Base-by-base conservation (phyloP, 805 yeast species). In the Saccharomycopsis sp. region DNA sequence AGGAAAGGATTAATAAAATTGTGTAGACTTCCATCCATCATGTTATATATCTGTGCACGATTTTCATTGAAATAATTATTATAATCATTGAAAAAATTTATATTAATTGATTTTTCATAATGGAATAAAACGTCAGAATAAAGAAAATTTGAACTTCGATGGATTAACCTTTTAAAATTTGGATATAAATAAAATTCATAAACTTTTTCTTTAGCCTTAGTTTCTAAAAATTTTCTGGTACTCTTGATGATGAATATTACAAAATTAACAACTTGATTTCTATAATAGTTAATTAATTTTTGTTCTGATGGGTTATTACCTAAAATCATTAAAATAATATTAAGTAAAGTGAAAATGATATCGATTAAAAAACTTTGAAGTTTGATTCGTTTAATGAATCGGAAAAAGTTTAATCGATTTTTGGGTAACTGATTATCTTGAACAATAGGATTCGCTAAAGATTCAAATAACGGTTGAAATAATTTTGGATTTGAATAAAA, bases 381-480 rank as follows among this genome's bases (percentile, higher is more conserved):
- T 29, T 47, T 44, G 14, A 50, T 43, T 29, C 41, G 47, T 37
- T 34, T 47, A 20, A 50, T 41, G 28, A 47, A 50, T 16, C 38
- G 33, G 22, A 42, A 22, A 19, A 47, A 50, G 20, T 47, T 47
- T 13, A 23, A 26, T 19, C 33, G 40, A 22, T 50, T 46, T 21
- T 46, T 43, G 4, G 51, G 51, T 3, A 50, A 19, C 34, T 46
- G 50, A 23, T 43, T 46, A 21, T 40, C 45, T 22, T 46, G 51
- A 14, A 44, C 45, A 35, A 49, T 36, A 7, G 52, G 52, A 34
- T 46, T 46, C 17, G 50, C 16, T 14, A 49, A 31, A 8, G 37
- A 24, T 27, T 45, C 48, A 22, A 33, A 46, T 22, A 49, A 33
- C 8, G 48, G 52, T 4, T 21, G 22, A 26, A 49, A 50, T n/a